A percentile compares a stretch with the other conserved stretches of the same genome.
Conservation (phyloP, 371 early-diverging fungal species). For the Gilbertella persicaria region DNA sequence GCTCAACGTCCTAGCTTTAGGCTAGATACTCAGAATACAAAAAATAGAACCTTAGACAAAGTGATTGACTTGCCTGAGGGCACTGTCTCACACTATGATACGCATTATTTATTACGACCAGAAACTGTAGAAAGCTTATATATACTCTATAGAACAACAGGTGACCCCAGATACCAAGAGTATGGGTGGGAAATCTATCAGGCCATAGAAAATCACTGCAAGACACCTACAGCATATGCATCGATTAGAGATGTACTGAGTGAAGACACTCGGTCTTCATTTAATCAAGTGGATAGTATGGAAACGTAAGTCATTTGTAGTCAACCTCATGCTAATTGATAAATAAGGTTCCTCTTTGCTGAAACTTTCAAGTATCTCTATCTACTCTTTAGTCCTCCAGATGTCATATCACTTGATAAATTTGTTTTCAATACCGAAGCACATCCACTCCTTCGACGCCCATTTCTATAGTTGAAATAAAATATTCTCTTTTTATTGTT, state of each 20-base stretch:
- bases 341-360: conserved; percentile 83
- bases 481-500: conserved; percentile 12
- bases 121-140: conserved; percentile 81
- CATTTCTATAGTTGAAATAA: not conserved
- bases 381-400: conserved; percentile 19
- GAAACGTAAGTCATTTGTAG: conserved; percentile 37
- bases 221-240: conserved; percentile 59
- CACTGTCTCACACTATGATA: not conserved
- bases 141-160: conserved; percentile 70
- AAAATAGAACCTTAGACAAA: not conserved
- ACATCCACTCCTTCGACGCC: conserved; percentile 17
- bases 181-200: conserved; percentile 68
- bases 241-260: conserved; percentile 50
- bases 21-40: not conserved
- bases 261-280: conserved; percentile 31
- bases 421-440: conserved; percentile 25
- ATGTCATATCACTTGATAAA: conserved; percentile 19
- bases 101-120: conserved; percentile 17
- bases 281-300: conserved; percentile 38
- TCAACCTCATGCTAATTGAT: not conserved
- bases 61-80: not conserved
- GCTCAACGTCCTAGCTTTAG: not conserved
- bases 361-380: conserved; percentile 23
- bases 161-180: conserved; percentile 63
- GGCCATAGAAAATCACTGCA: conserved; percentile 64